These are phyloP conservation scores for Leccinum cinnamomeum DNA, from an alignment of 1,284 basidiomycete species.

Conservation along the genomic window DNA sequence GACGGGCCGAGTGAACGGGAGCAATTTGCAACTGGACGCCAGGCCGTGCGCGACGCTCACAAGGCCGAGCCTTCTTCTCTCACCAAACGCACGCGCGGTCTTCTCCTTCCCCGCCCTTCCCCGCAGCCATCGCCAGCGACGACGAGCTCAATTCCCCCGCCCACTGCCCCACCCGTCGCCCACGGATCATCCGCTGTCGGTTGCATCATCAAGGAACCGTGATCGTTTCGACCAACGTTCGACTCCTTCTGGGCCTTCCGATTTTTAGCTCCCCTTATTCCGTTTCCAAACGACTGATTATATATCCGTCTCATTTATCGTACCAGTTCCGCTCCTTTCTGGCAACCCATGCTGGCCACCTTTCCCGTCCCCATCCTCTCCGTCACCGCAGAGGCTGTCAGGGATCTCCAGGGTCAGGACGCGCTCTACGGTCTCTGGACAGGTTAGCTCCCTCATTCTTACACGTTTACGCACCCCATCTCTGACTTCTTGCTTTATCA, in stretches of 20 bases:
- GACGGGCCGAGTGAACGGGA: constrained; percentile 25
- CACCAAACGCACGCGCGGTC: constrained; percentile 5
- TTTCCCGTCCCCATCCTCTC: constrained; percentile 64
- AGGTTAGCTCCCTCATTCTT: constrained; percentile 40
- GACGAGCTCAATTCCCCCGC: neutral
- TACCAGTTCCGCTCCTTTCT: constrained; percentile 11
- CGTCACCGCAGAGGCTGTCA: constrained; percentile 60
- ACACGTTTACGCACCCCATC: neutral
- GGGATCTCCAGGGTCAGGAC: constrained; percentile 64
- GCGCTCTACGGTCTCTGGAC: constrained; percentile 64
- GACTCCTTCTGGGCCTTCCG: constrained; percentile 14
- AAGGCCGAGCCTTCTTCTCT: constrained; percentile 21
- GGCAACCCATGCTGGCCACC: constrained; percentile 44
- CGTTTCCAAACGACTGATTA: constrained; percentile 19
- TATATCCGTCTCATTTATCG: constrained; percentile 23
- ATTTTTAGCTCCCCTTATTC: constrained; percentile 21
- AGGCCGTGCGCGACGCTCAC: constrained; percentile 15
- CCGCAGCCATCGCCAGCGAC: constrained; percentile 16
- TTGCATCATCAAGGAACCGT: constrained; percentile 28
- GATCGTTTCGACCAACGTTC: constrained; percentile 23
- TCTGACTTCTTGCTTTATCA: constrained; percentile 35
- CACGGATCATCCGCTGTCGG: constrained; percentile 26
- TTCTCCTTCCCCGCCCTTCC: neutral
- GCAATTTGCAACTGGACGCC: constrained; percentile 25
- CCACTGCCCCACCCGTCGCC: neutral